Evolutionary conservation across 208 protist species (phyloP), one percentile per base, ranked within the genome.

Genomic region (Leishmania arabica): DNA sequence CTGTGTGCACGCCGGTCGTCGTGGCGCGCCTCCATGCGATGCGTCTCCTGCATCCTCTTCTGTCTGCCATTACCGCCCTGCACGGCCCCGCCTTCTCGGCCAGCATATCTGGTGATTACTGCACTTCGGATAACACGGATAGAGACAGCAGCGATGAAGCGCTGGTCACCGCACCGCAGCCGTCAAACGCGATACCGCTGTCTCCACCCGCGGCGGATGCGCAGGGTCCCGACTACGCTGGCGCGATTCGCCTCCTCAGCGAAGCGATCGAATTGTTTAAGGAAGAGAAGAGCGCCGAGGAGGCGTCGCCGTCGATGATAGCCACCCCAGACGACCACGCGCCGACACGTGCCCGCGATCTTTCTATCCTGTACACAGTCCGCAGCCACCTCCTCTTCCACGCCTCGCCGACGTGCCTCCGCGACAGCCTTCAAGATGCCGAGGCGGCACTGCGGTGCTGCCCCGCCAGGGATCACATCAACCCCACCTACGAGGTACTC

Each of bases 361-460:
- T 85, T 21, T 85, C 82, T 24, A 85, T 85, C 27, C 78, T 85
- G 19, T 82, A 85, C 73, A 85, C 82, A 24, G 74, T 85, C 17
- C 82, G 82, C 42, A 85, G 82, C 54, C 82, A 85, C 54, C 73
- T 85, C 2, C 66, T 79, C 78, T 85, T 85, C 51, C 82, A 85
- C 66, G 62, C 68, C 72, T 74, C 82, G 19, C 49, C 76, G 2
- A 68, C 71, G 62, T 76, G 54, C 78, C 82, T 85, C 42, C 54
- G 69, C 37, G 27, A 82, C 82, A 85, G 82, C 45, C 73, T 85
- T 4, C 75, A 71, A 3, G 82, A 85, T 47, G 82, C 77, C 19
- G 82, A 85, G 73, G 24, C 6, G 74, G 82, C 82, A 27, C 17
- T 85, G 27, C 31, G 72, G 56, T 85, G 47, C 69, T 85, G 82